phyloP scores from a whole-genome alignment of 1,284 basidiomycete species.

The Ceratobasidium sp. region DNA sequence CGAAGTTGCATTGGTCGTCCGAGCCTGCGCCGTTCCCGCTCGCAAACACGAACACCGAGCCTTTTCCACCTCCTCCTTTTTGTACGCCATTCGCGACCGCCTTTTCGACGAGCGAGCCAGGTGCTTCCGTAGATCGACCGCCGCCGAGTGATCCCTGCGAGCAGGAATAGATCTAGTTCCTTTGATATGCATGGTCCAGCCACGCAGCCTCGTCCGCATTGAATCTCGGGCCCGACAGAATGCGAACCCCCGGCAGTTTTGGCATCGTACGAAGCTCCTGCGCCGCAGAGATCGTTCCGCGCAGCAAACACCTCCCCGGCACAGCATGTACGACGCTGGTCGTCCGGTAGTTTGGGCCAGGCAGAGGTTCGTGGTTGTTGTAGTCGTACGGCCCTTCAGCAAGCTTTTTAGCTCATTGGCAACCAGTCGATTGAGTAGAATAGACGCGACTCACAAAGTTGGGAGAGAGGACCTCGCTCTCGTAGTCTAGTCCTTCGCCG shows the following conservation, averaged over 20 bases:
- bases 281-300: constrained; percentile 95
- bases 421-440: not conserved
- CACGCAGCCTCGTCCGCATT: constrained; percentile 98
- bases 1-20: constrained; percentile 99
- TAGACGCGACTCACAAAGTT: constrained; percentile 85
- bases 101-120: constrained; percentile 92
- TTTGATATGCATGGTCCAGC: constrained; percentile 94
- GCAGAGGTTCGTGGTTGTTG: constrained; percentile 92
- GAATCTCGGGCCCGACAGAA: constrained; percentile 95
- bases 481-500: constrained; percentile 96
- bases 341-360: constrained; percentile 90
- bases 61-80: constrained; percentile 91
- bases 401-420: constrained; percentile 67
- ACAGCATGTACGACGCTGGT: constrained; percentile 98
- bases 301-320: constrained; percentile 96
- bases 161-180: constrained; percentile 95
- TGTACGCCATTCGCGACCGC: constrained; percentile 95
- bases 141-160: constrained; percentile 98
- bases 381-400: constrained; percentile 95
- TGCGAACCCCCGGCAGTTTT: constrained; percentile 93
- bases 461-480: constrained; percentile 85
- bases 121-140: constrained; percentile 95
- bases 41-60: constrained; percentile 97
- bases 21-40: constrained; percentile 94
- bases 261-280: constrained; percentile 94